Evolutionary conservation across 1,139 yeast species (phyloP).

Genomic region (Kodamaea plutei): DNA sequence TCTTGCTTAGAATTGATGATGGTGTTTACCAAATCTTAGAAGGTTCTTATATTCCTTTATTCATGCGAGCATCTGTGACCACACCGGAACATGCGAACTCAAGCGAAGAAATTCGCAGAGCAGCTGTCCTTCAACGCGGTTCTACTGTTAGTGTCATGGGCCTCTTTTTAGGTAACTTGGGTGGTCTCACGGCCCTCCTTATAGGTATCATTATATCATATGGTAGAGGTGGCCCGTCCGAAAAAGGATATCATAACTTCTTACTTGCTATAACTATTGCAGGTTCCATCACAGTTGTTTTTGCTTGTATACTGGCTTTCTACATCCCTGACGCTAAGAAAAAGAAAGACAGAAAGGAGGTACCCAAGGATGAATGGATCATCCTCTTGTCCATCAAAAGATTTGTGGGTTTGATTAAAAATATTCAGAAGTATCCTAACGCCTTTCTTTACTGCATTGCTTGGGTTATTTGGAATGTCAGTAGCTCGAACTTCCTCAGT

Average conservation of each 20-base stretch:
- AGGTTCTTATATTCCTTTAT: slow-evolving; percentile 41
- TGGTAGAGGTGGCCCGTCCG: slow-evolving; percentile 22
- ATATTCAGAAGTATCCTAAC: slow-evolving; percentile 30
- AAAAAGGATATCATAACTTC: slow-evolving; percentile 33
- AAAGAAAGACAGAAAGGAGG: slow-evolving; percentile 11
- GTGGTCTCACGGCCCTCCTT: slow-evolving; percentile 38
- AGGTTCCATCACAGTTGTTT: slow-evolving; percentile 31
- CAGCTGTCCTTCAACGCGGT: slow-evolving; percentile 29
- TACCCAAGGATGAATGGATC: slow-evolving; percentile 23
- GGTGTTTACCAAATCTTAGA: slow-evolving; percentile 38
- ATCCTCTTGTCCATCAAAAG: slow-evolving; percentile 26
- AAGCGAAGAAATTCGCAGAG: slow-evolving; percentile 24
- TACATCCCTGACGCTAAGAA: slow-evolving; percentile 34
- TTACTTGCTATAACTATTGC: slow-evolving; percentile 40
- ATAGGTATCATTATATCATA: slow-evolving; percentile 40
- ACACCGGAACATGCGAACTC: slow-evolving; percentile 12
- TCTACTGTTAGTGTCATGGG: slow-evolving; percentile 40
- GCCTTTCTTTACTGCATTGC: slow-evolving; percentile 38
- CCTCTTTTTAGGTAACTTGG: slow-evolving; percentile 33
- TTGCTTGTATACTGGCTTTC: slow-evolving; percentile 24
- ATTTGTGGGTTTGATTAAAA: slow-evolving; percentile 20
- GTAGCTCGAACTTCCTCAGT: slow-evolving; percentile 33
- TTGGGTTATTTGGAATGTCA: slow-evolving; percentile 46
- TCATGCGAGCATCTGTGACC: slow-evolving; percentile 31
- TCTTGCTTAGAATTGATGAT: slow-evolving; percentile 26